These are phyloP conservation scores for Oryza punctata DNA, from an alignment of 176 grass and related monocot genomes.

Conservation along the genomic window DNA sequence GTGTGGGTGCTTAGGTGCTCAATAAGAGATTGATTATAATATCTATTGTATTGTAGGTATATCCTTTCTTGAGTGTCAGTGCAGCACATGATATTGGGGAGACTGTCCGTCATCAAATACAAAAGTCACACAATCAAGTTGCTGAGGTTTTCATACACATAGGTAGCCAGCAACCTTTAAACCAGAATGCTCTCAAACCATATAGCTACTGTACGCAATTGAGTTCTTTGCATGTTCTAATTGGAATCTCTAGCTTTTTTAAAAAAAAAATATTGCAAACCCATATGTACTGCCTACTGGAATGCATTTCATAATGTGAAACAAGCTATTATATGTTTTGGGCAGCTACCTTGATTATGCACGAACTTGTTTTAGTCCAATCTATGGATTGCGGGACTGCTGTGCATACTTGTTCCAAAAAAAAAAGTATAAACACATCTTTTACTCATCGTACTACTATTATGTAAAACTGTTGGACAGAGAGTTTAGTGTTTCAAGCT, in stretches of 20 bases:
- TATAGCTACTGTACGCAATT: neutral
- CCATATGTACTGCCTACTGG: neutral
- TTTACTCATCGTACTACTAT: neutral
- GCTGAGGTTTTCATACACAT: slow-evolving; percentile 97
- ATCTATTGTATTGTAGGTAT: slow-evolving; percentile 56
- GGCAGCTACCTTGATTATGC: neutral
- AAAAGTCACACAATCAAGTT: slow-evolving; percentile 81
- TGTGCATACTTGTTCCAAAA: neutral
- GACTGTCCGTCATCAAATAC: slow-evolving; percentile 85
- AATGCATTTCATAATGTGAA: neutral
- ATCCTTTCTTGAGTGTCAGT: slow-evolving; percentile 92
- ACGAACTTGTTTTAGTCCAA: neutral
- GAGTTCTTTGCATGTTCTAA: slow-evolving; percentile 14
- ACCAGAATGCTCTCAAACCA: slow-evolving; percentile 8
- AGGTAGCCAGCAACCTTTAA: slow-evolving; percentile 47
- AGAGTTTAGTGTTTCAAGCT: neutral
- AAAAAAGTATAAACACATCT: neutral
- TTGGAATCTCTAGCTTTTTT: slow-evolving; percentile 10
- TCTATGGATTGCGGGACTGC: neutral
- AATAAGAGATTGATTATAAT: slow-evolving; percentile 17
- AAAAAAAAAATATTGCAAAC: neutral
- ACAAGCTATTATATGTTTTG: neutral
- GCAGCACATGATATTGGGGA: slow-evolving; percentile 94
- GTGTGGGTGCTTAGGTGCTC: neutral
- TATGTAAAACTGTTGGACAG: slow-evolving; percentile 1